A percentile compares a stretch with the other conserved stretches of the same genome.
These are phyloP conservation scores for Amaranthus tricolor DNA, from an alignment of 179 eudicot genomes.

Conservation along the genomic window DNA sequence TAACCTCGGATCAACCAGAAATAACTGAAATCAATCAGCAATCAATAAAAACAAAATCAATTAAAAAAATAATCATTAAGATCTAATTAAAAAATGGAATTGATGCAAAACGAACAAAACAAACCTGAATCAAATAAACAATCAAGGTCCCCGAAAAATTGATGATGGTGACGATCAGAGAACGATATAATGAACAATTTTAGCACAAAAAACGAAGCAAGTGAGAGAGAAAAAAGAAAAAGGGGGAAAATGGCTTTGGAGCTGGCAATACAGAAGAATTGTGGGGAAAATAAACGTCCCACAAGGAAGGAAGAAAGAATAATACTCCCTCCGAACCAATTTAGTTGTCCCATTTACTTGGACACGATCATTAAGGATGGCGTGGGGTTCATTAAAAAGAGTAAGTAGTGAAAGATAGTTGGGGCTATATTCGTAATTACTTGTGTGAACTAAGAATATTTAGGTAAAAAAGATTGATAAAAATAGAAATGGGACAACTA, in stretches of 20 bases:
- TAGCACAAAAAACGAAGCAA: neutral
- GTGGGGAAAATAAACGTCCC: no score
- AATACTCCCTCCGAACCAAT: no score
- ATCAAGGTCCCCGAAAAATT: neutral
- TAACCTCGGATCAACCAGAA: constrained; percentile 14
- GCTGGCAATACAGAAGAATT: constrained; percentile 25
- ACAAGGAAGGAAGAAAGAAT: no score
- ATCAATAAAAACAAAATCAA: neutral
- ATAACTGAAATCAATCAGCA: neutral
- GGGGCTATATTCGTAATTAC: no score
- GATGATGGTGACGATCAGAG: neutral
- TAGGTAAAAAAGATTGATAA: no score
- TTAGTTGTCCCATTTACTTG: no score
- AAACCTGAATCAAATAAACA: constrained; percentile 18
- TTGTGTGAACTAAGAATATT: no score
- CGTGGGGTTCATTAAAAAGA: no score
- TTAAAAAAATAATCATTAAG: neutral
- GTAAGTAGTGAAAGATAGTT: no score
- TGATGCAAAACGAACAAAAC: neutral
- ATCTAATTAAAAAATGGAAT: neutral
- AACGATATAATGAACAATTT: neutral
- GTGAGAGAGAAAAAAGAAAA: no score
- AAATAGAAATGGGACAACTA: no score
- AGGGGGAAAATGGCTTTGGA: constrained; percentile 10
- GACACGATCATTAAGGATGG: no score